Evolutionary conservation across 1,139 yeast species (phyloP), one percentile per base, ranked within the genome.

Genomic region (Hyphopichia fennica): DNA sequence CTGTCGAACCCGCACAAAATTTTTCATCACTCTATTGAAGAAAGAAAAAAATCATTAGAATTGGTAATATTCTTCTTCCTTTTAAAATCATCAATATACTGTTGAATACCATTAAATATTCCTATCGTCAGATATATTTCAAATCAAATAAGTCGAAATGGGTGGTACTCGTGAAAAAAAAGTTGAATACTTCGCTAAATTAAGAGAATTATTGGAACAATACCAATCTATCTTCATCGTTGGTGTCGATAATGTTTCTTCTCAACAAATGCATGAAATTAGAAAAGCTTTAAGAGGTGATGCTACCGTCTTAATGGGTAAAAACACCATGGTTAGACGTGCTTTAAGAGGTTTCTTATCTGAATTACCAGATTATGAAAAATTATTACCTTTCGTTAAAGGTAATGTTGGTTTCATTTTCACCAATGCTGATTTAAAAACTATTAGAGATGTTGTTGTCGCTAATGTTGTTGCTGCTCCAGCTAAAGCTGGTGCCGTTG

Each of bases 251-350:
- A 93, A 93, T 83, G 99, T 93, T 70, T 89, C 98, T 60, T 93
- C 99, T 63, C 99, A 93, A 82, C 99, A 93, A 75, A 91, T 93
- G 97, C 99, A 93, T 82, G 96, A 93, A 83, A 84, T 90, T 80
- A 91, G 99, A 86, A 90, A 87, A 84, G 77, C 89, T 57, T 85
- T 95, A 67, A 90, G 99, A 81, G 89, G 90, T 57, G 86, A 84
- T 49, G 99, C 93, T 65, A 93, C 87, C 59, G 91, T 95, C 58
- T 81, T 93, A 69, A 93, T 95, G 98, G 99, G 99, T 83, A 93
- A 93, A 88, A 93, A 93, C 96, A 95, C 99, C 83, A 91, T 95
- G 98, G 96, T 95, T 61, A 90, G 99, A 83, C 91, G 99, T 82
- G 99, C 99, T 70, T 79, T 93, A 82, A 90, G 98, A 81, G 95